Evolutionary conservation across 805 yeast species (phyloP).

Genomic region (Candida ponderosae): DNA sequence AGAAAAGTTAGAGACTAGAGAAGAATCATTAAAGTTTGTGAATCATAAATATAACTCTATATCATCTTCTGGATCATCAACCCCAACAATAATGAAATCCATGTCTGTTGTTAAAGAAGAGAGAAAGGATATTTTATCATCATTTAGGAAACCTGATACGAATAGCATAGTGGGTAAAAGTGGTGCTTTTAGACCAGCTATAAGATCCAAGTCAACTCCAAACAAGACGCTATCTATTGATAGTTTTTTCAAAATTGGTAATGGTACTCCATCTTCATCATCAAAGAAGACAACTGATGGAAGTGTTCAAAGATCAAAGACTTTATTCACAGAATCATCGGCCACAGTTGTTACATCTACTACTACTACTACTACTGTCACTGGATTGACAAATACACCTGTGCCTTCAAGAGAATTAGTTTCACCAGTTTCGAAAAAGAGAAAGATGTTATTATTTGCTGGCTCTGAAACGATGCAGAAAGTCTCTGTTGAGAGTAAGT

Average conservation of each 20-base stretch:
- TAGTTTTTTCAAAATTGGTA: constrained; percentile 6
- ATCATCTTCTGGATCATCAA: not conserved
- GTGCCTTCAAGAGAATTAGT: not conserved
- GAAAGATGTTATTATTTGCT: constrained; percentile 7
- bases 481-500: constrained; percentile 8
- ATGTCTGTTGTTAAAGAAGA: not conserved
- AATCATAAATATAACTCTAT: not conserved
- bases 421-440: constrained; percentile 17
- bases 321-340: not conserved
- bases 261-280: not conserved
- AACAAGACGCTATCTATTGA: constrained; percentile 4
- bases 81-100: not conserved
- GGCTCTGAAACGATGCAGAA: not conserved
- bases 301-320: not conserved
- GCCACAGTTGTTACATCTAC: not conserved
- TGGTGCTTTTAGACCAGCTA: not conserved
- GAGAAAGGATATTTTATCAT: not conserved
- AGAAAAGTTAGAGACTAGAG: constrained; percentile 11
- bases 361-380: not conserved
- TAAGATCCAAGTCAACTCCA: constrained; percentile 4
- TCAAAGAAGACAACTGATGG: not conserved
- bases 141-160: not conserved
- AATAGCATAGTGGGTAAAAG: not conserved
- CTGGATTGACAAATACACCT: not conserved
- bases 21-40: constrained; percentile 1